These are phyloP conservation scores for Sinapis alba DNA, from an alignment of 441 rosid genomes.

Conservation along the genomic window DNA sequence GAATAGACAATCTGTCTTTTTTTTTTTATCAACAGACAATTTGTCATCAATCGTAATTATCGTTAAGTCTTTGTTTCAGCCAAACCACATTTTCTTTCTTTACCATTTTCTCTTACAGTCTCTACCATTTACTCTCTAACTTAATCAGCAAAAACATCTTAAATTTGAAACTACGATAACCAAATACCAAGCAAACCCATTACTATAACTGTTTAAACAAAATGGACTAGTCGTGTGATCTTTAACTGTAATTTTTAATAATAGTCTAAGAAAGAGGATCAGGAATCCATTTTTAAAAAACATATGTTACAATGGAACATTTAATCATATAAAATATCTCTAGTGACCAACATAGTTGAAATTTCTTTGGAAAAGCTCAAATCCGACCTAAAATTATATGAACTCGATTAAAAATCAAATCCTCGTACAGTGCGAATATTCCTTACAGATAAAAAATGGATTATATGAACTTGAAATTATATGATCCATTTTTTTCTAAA, in stretches of 20 bases:
- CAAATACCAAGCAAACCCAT: background rate
- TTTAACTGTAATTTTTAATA: background rate
- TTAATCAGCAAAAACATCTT: background rate
- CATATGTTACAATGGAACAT: background rate
- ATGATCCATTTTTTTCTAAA: background rate
- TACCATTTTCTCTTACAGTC: background rate
- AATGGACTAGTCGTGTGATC: background rate
- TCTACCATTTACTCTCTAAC: background rate
- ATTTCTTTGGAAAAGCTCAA: background rate
- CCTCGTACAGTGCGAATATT: conserved; percentile 26
- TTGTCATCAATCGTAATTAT: background rate
- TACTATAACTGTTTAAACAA: background rate
- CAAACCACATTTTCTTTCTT: background rate
- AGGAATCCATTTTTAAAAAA: background rate
- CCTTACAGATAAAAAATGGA: conserved; percentile 11
- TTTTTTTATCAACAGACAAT: background rate
- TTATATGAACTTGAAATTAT: no score
- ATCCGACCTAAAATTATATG: background rate
- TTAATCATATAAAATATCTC: background rate
- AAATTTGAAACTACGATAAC: background rate
- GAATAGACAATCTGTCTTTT: no score
- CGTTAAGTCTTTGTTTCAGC: background rate
- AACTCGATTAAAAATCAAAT: conserved; percentile 27
- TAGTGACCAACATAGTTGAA: background rate
- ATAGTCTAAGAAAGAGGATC: background rate